Evolutionary conservation across 345 rosid genomes (phyloP), one percentile per base, ranked within the genome.

Genomic region (Odontarrhena argentea): DNA sequence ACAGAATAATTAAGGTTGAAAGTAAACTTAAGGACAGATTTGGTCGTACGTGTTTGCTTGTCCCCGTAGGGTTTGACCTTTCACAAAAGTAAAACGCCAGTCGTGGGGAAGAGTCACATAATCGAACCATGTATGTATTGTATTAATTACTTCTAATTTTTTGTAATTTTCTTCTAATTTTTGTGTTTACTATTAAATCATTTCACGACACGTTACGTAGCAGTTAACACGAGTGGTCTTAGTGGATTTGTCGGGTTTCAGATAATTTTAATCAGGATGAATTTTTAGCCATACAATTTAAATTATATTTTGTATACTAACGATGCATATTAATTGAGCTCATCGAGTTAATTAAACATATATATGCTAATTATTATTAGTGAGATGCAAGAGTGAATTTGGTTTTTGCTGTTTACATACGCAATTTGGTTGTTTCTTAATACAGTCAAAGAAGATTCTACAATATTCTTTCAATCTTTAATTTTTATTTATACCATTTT

Each of bases 11-110:
- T 30, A 3, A 40, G 76, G 70, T 40, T 30, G 48, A 9, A 46
- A 25, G 3, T 1, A 63, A 10, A 15, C 6, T 50, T 13, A 46
- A 37, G 25, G 71, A 65, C 60, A 64, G 37, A 57, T 9, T 50
- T 51, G 62, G 67, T 65, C 72, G 60, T 49, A 59, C 34, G 61
- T 73, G 71, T 60, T 55, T 24, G 48, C 26, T 58, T 72, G 76
- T 72, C 66, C 61, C 67, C 76, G 2, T 65, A 59, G 71, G 67
- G 44, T 73, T 73, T 73, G 76, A 73, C 76, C 76, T 73, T 73
- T 73, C 35, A 43, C 25, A 59, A 73, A 73, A 35, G 55, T 43
- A 65, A 73, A 65, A 73, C 55, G 76, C 24, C 53, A 30, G 60
- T 42, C 76, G 71, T 63, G 64, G 70, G 63, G 62, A 48, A n/a